Evolutionary conservation across 139 green algal genomes (phyloP), one percentile per base, ranked within the genome.

Genomic region (Ettlia oleoabundans): DNA sequence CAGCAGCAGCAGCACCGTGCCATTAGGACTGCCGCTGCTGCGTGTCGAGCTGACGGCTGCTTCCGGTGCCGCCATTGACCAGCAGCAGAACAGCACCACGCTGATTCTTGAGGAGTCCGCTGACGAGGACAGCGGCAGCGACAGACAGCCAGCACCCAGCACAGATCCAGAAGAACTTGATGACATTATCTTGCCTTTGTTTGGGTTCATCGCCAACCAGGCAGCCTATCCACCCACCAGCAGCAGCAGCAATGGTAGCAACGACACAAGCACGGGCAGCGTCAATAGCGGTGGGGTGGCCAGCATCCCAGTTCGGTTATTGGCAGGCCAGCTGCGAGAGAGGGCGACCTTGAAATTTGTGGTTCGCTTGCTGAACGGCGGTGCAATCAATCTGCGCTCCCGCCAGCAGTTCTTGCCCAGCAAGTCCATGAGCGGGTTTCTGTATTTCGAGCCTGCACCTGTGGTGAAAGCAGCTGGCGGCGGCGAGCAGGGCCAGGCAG

Each of bases 281-380:
- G 58, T 22, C 38, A 61, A 21, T 30, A 72, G 61, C 30, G 18
- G 10, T 9, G 58, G 22, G 0, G 75, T 22, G 28, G 75, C 40
- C 32, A n/a, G 30, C 35, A 68, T 82, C 33, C 77, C 77, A 0
- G 77, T 87, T 21, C 43, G 52, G 21, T 51, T 87, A 76, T 37
- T 77, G 26, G 52, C 61, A 13, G 82, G 82, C 43, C 63, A 43
- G 15, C 35, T 87, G 42, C 8, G 4, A 19, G 67, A 38, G 28
- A 52, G 67, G 1, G 70, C 70, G 32, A 81, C 81, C 4, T 35
- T 85, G 62, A 43, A 37, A 4, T 81, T 68, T 41, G 35, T 13
- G 22, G 21, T 85, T 33, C 28, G 24, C 24, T 38, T 78, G 63
- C 37, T 78, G 13, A 28, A 26, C 9, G 64, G 64, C 64, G 65